Evolutionary conservation across 2,329 filamentous ascomycete genomes (phyloP).

Genomic region (Cladorrhinum sp.): DNA sequence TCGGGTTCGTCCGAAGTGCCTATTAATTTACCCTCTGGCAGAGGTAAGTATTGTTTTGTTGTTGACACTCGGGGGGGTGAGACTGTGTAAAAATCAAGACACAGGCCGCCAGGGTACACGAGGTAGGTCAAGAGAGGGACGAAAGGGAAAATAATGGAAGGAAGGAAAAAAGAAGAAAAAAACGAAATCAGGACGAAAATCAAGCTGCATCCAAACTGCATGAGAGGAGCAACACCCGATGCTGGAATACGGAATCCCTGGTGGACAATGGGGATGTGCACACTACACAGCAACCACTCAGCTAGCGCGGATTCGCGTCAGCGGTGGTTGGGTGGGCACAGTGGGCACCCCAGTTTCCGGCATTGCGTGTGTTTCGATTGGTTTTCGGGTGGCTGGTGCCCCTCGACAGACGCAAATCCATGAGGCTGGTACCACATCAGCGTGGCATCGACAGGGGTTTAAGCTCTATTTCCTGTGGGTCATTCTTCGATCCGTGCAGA

Average conservation of each 20-base stretch:
- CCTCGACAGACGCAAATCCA: conserved; percentile 12
- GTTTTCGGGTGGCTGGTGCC: conserved; percentile 17
- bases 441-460: conserved; percentile 5
- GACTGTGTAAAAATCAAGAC: background rate
- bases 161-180: background rate
- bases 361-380: conserved; percentile 14
- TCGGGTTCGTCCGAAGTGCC: background rate
- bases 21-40: conserved; percentile 22
- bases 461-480: background rate
- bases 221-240: background rate
- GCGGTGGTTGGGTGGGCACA: conserved; percentile 20
- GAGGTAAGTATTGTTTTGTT: conserved; percentile 3
- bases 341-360: conserved; percentile 3
- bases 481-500: background rate
- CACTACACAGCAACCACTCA: background rate
- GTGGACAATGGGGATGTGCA: conserved; percentile 5
- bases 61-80: background rate
- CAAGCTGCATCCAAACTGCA: background rate
- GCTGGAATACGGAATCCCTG: background rate
- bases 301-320: conserved; percentile 14
- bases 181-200: conserved; percentile 4
- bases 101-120: background rate
- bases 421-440: conserved; percentile 17
- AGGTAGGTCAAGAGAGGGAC: background rate
- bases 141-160: background rate